These are phyloP conservation scores for Coniella lustricola DNA, from an alignment of 2,329 filamentous ascomycete species.

Conservation along the genomic window DNA sequence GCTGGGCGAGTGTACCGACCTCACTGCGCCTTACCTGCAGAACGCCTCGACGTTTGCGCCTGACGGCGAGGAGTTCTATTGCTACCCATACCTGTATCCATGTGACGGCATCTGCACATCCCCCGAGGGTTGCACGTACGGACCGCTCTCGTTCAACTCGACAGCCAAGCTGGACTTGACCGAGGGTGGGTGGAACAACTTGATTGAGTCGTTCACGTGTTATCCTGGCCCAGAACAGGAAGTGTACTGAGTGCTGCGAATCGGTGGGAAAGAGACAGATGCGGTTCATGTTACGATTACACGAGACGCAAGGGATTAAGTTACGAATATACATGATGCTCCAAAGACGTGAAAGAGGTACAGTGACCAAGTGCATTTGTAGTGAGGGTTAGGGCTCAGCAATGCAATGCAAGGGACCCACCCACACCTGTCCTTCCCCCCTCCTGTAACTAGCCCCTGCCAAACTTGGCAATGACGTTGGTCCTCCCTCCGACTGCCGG, in stretches of 20 bases:
- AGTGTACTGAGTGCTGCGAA: neutral
- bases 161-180: constrained; percentile 41
- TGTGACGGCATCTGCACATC: constrained; percentile 41
- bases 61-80: constrained; percentile 41
- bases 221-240: constrained; percentile 9
- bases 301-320: neutral
- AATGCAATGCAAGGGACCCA: neutral
- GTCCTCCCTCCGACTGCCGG: neutral
- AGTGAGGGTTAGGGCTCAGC: neutral
- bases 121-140: constrained; percentile 46
- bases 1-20: constrained; percentile 39
- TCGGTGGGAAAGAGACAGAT: too few relatives aligned
- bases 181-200: constrained; percentile 35
- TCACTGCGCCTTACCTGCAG: constrained; percentile 31
- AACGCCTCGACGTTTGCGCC: constrained; percentile 44
- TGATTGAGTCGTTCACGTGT: constrained; percentile 32
- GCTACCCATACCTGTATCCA: constrained; percentile 35
- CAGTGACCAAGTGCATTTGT: neutral
- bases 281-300: neutral
- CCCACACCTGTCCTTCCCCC: too few relatives aligned
- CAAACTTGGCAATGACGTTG: too few relatives aligned
- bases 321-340: neutral
- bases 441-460: too few relatives aligned
- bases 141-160: constrained; percentile 38
- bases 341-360: neutral